Percentiles rank a stretch among this genome's conserved stretches.
Conservation (phyloP, 202 grass and related monocot genomes). For the Eragrostis tef region DNA sequence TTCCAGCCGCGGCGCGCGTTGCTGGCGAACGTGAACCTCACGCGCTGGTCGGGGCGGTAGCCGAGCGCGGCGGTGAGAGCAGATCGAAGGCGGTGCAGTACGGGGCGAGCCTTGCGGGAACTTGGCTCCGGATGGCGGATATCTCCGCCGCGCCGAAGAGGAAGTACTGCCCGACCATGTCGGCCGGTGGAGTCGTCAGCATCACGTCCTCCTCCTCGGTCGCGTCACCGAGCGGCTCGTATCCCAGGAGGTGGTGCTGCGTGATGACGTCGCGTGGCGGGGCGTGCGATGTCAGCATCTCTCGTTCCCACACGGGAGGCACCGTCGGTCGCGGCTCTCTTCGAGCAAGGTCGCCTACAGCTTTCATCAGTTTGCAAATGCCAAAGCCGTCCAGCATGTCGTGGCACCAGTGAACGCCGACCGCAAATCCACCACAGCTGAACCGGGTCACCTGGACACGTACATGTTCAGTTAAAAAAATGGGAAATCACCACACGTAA, state of each 20-base stretch:
- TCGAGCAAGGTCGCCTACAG: slow-evolving; percentile 30
- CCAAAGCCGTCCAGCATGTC: no score
- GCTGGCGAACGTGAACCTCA: background rate
- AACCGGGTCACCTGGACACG: no score
- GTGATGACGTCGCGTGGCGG: slow-evolving; percentile 24
- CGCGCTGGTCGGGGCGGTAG: background rate
- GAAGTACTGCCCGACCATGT: background rate
- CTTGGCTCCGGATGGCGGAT: background rate
- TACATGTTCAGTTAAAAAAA: no score
- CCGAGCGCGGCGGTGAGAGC: background rate
- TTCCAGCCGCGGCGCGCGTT: background rate
- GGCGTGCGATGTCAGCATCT: slow-evolving; percentile 31
- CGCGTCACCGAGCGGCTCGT: background rate
- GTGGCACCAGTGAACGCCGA: no score
- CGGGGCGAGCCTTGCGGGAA: background rate
- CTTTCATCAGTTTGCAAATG: background rate
- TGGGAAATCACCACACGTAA: no score
- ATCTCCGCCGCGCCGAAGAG: background rate
- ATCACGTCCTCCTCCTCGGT: background rate
- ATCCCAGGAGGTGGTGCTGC: background rate
- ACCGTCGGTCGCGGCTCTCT: slow-evolving; percentile 16
- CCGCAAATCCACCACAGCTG: no score
- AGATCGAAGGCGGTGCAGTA: background rate
- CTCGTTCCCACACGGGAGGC: background rate
- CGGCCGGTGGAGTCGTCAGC: background rate